A percentile compares a stretch with the other conserved stretches of the same genome.
These are phyloP conservation scores for Discostella stelligeroides DNA, from an alignment of 108 stramenopile species.

Conservation along the genomic window DNA sequence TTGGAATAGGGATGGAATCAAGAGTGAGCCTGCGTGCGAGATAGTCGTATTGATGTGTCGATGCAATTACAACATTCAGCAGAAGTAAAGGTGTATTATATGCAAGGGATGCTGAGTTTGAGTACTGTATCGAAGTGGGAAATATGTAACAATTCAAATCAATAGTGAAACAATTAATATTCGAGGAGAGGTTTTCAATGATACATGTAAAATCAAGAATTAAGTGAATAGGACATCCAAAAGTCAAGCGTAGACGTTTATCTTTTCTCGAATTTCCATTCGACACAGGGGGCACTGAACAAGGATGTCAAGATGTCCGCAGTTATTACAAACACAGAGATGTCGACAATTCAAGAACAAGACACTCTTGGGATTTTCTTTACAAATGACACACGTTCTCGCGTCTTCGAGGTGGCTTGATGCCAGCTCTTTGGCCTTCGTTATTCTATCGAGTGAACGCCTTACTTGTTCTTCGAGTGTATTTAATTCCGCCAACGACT, in stretches of 20 bases:
- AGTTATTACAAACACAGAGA: slow-evolving; percentile 42
- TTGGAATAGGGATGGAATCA: neutral
- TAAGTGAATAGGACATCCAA: too few species aligned
- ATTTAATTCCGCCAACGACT: slow-evolving; percentile 30
- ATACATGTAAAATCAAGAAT: too few species aligned
- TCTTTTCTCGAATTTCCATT: slow-evolving; percentile 26
- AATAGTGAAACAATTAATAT: too few species aligned
- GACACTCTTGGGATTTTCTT: slow-evolving; percentile 33
- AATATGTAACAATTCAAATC: too few species aligned
- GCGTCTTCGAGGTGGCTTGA: slow-evolving; percentile 32
- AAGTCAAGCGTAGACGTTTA: slow-evolving; percentile 21
- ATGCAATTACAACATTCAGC: too few species aligned
- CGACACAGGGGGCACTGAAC: slow-evolving; percentile 40
- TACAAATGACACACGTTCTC: slow-evolving; percentile 43
- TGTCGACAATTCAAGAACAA: slow-evolving; percentile 42
- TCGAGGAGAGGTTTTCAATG: too few species aligned
- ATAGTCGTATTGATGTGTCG: too few species aligned
- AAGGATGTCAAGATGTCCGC: slow-evolving; percentile 23
- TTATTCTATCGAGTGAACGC: slow-evolving; percentile 31
- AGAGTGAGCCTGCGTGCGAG: neutral
- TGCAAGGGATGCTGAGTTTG: too few species aligned
- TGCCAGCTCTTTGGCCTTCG: slow-evolving; percentile 24
- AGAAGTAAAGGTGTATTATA: too few species aligned
- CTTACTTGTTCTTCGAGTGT: slow-evolving; percentile 30
- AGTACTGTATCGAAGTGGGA: too few species aligned